Evolutionary conservation across 345 rosid genomes (phyloP).

Genomic region (Eucalyptus tenuipes): DNA sequence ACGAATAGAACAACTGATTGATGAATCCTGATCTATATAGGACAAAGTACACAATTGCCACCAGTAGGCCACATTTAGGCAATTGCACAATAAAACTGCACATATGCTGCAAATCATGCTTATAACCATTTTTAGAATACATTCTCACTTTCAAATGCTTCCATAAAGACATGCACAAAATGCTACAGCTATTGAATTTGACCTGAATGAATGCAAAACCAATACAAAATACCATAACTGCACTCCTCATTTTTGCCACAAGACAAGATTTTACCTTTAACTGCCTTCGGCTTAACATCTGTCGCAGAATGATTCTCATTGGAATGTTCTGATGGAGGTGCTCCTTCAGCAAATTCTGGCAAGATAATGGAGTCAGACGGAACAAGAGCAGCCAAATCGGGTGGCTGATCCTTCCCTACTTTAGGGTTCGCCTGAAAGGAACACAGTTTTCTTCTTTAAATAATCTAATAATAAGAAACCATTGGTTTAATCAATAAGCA

Average conservation of each 20-base stretch:
- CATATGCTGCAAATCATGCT: not conserved
- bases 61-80: not conserved
- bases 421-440: conserved; percentile 55
- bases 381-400: conserved; percentile 74
- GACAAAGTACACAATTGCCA: not conserved
- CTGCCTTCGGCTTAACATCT: conserved; percentile 20
- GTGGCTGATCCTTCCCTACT: conserved; percentile 92
- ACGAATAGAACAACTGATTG: not conserved
- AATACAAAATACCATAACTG: not conserved
- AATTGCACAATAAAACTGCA: not conserved
- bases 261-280: conserved; percentile 25
- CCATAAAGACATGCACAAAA: not conserved
- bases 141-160: not conserved
- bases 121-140: not conserved
- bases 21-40: not conserved
- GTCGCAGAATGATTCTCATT: conserved; percentile 9
- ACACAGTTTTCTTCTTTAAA: not conserved
- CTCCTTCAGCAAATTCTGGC: conserved; percentile 33
- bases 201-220: not conserved
- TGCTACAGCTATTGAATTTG: not conserved
- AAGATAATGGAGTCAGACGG: conserved; percentile 44
- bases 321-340: conserved; percentile 13
- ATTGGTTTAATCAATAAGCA: not conserved
- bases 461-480: not conserved
- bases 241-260: not conserved